phyloP scores from a whole-genome alignment of 768 basidiomycete species.

The Suillus plorans region DNA sequence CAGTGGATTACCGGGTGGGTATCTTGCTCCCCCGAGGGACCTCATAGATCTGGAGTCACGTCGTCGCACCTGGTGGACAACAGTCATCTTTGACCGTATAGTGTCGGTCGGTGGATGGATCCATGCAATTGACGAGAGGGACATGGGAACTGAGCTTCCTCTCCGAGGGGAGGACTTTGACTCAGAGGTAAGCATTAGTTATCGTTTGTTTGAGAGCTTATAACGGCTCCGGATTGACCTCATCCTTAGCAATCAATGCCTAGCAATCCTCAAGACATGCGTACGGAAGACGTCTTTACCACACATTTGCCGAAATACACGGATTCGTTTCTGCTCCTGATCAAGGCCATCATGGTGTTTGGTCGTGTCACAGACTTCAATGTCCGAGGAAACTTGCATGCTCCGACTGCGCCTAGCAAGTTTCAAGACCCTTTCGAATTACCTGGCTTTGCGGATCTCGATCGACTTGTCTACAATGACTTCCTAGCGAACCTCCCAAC shows the following conservation, averaged over 20 bases:
- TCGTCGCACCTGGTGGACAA: slow-evolving; percentile 90
- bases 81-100: slow-evolving; percentile 82
- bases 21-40: slow-evolving; percentile 78
- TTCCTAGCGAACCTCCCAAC: slow-evolving; percentile 74
- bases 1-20: slow-evolving; percentile 70
- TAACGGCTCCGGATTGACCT: slow-evolving; percentile 13
- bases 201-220: slow-evolving; percentile 4
- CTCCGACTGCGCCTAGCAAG: slow-evolving; percentile 64
- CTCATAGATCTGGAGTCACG: slow-evolving; percentile 73
- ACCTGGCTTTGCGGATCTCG: slow-evolving; percentile 68
- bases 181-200: slow-evolving; percentile 50
- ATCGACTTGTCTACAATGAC: slow-evolving; percentile 61
- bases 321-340: slow-evolving; percentile 77
- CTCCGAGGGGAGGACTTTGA: slow-evolving; percentile 76
- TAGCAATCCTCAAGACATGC: slow-evolving; percentile 76
- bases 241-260: slow-evolving; percentile 51
- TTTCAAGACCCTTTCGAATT: slow-evolving; percentile 70
- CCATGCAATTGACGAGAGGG: slow-evolving; percentile 80
- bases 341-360: slow-evolving; percentile 84
- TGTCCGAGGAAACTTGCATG: slow-evolving; percentile 70
- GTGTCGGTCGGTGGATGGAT: slow-evolving; percentile 83
- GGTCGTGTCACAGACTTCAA: slow-evolving; percentile 85
- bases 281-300: slow-evolving; percentile 61
- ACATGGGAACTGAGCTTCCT: slow-evolving; percentile 83
- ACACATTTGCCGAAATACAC: slow-evolving; percentile 76